Percentiles rank a stretch among this genome's conserved stretches.
phyloP scores from a whole-genome alignment of 768 basidiomycete genomes.

The Termitomyces heimii region DNA sequence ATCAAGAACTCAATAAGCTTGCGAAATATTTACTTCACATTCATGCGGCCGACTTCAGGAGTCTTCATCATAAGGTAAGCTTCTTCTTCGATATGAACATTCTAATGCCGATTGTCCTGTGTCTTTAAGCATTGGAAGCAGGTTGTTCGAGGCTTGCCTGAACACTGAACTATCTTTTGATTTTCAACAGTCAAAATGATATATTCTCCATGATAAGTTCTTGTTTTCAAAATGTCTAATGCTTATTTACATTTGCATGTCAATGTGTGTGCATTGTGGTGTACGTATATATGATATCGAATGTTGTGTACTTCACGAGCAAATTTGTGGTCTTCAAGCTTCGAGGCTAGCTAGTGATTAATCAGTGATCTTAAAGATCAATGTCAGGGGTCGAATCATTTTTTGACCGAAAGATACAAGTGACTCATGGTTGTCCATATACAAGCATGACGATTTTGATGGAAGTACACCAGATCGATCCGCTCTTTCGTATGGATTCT shows the following conservation, averaged over 20 bases:
- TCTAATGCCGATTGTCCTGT: neutral
- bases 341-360: too few relatives aligned
- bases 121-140: conserved; percentile 44
- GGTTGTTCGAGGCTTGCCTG: conserved; percentile 34
- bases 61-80: conserved; percentile 61
- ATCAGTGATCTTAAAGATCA: too few relatives aligned
- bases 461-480: too few relatives aligned
- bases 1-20: conserved; percentile 67
- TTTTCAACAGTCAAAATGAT: neutral
- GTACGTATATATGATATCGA: neutral
- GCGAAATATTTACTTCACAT: conserved; percentile 61
- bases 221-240: neutral
- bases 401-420: too few relatives aligned
- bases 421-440: too few relatives aligned
- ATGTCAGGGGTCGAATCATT: too few relatives aligned
- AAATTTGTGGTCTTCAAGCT: neutral
- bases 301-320: neutral
- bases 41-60: conserved; percentile 52
- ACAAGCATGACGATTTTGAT: too few relatives aligned
- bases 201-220: too few relatives aligned
- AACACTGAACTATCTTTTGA: neutral
- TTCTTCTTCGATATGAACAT: neutral
- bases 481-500: too few relatives aligned
- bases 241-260: neutral
- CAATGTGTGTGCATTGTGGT: neutral